phyloP scores from a whole-genome alignment of 2,329 filamentous ascomycete genomes.

The Verticillium isaacii region DNA sequence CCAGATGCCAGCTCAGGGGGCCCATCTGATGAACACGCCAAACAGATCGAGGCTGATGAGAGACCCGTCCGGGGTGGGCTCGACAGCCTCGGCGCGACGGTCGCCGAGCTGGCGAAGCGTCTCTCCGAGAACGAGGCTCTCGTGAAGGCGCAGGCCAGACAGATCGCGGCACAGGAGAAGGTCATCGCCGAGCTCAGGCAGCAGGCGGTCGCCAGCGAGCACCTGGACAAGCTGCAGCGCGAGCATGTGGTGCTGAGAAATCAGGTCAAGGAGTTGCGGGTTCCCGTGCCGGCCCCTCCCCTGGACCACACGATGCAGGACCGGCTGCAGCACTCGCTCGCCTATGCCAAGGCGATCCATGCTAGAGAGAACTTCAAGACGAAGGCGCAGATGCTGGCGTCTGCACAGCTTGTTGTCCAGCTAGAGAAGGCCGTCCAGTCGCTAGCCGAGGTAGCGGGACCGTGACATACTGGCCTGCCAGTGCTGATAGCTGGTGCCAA shows the following conservation, averaged over 20 bases:
- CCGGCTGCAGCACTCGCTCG: not conserved
- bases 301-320: not conserved
- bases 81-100: not conserved
- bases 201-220: not conserved
- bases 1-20: not conserved
- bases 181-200: not conserved
- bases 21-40: not conserved
- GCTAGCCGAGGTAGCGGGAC: not conserved
- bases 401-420: not conserved
- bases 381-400: not conserved
- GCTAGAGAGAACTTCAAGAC: not conserved
- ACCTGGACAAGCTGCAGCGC: not conserved
- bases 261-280: not conserved
- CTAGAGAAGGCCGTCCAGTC: not conserved
- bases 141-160: not conserved
- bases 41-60: not conserved
- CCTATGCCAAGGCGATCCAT: not conserved
- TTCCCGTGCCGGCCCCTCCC: not conserved
- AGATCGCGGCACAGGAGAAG: not conserved
- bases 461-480: not conserved
- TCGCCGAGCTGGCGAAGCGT: not conserved
- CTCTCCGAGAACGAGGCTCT: not conserved
- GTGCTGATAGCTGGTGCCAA: no score
- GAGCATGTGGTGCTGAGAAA: not conserved
- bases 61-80: not conserved